Evolutionary conservation across 1,284 basidiomycete genomes (phyloP).

Genomic region (Mycena citricolor): DNA sequence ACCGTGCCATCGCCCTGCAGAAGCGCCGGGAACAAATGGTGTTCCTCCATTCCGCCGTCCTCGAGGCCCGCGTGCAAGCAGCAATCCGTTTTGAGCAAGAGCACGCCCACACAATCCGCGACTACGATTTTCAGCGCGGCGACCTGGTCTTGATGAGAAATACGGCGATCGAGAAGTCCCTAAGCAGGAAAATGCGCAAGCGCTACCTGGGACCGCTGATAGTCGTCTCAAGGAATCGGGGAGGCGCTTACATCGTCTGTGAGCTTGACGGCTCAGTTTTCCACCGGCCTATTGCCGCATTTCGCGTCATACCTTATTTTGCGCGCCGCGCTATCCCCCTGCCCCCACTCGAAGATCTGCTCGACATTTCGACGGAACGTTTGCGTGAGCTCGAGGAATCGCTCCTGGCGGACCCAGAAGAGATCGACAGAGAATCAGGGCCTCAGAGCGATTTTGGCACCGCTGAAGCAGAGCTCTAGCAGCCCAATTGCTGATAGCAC

Average conservation of each 20-base stretch:
- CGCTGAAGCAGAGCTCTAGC: too few relatives aligned
- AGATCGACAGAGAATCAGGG: too few relatives aligned
- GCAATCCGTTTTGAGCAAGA: slow-evolving; percentile 13
- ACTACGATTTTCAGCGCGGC: slow-evolving; percentile 24
- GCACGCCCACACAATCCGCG: slow-evolving; percentile 5
- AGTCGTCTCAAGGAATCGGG: slow-evolving; percentile 1
- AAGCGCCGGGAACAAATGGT: not conserved
- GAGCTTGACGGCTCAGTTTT: slow-evolving; percentile 2
- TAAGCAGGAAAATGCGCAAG: slow-evolving; percentile 22
- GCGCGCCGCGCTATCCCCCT: slow-evolving; percentile 1
- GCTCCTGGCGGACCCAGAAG: slow-evolving; percentile 24
- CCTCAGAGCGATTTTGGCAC: too few relatives aligned
- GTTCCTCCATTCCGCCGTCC: not conserved
- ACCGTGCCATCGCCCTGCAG: not conserved
- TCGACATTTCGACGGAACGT: slow-evolving; percentile 2
- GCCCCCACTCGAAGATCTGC: not conserved
- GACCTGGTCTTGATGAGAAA: slow-evolving; percentile 23
- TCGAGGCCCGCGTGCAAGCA: not conserved
- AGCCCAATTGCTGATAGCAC: too few relatives aligned
- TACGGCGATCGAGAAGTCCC: slow-evolving; percentile 18
- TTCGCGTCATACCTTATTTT: slow-evolving; percentile 2
- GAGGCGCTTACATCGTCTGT: slow-evolving; percentile 2
- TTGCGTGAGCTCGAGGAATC: slow-evolving; percentile 1
- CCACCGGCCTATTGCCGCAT: not conserved
- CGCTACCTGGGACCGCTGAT: too few relatives aligned